phyloP scores from a whole-genome alignment of 768 basidiomycete species.

The Pleurotus tuoliensis region DNA sequence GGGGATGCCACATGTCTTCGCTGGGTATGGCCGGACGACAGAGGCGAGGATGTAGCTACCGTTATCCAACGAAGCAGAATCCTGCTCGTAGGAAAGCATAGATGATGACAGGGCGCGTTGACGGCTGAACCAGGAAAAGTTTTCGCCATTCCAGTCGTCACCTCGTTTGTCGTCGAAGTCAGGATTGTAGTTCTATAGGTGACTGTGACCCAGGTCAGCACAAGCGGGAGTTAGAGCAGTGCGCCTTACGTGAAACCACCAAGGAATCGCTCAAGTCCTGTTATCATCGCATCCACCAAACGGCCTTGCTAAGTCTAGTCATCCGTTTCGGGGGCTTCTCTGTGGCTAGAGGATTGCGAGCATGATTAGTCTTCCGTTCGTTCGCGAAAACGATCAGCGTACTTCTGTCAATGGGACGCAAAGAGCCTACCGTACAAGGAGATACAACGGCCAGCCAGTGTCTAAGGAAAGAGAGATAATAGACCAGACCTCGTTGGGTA shows the following conservation, averaged over 20 bases:
- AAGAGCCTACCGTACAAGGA: conserved; percentile 67
- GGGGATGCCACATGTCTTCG: conserved; percentile 87
- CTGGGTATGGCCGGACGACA: conserved; percentile 86
- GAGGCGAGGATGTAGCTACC: conserved; percentile 78
- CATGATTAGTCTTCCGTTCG: conserved; percentile 24
- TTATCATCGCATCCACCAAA: conserved; percentile 95
- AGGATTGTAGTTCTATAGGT: no score
- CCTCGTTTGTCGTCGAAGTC: conserved; percentile 76
- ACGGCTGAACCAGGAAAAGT: conserved; percentile 90
- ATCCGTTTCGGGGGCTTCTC: conserved; percentile 66
- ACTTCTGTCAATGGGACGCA: conserved; percentile 56
- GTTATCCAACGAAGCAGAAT: conserved; percentile 69
- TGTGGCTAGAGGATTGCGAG: conserved; percentile 46
- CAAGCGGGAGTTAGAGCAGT: neutral
- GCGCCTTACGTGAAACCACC: conserved; percentile 80
- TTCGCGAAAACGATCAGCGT: conserved; percentile 22
- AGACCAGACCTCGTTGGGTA: conserved; percentile 85
- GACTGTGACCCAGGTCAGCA: conserved; percentile 43
- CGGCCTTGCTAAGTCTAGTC: conserved; percentile 79
- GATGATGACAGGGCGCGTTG: conserved; percentile 52
- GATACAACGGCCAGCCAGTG: no score
- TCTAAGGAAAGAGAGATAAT: no score
- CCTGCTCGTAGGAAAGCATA: conserved; percentile 58
- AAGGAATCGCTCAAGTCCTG: conserved; percentile 70
- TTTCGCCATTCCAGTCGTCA: conserved; percentile 95